Base-by-base conservation (phyloP, 1,284 basidiomycete genomes). In the Malassezia pachydermatis region DNA sequence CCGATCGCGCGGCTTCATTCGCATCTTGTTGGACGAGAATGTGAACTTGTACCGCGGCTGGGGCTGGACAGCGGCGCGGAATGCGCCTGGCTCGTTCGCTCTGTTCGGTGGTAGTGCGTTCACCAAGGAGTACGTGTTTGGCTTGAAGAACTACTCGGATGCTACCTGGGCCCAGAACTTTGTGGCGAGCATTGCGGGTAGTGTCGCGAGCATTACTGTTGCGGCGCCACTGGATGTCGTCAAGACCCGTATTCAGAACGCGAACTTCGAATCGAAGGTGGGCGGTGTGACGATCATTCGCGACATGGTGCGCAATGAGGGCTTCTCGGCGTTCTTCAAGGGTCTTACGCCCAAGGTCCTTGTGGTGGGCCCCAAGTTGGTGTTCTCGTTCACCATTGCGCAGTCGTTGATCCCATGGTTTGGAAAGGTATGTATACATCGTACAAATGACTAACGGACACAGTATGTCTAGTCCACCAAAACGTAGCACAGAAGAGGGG, bases 21-120 rank as follows among this genome's bases (percentile, higher is more conserved):
- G 84, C 46, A 89, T 98, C 60, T 81, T 98, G 72, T 76, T 83
- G 60, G 90, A 98, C 62, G 94, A 98, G 72, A 88, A 90, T 51
- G 67, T 79, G 45, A 83, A 80, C 10, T 80, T 98, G 30, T 98
- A 98, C 76, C 82, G 89, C 59, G 92, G 92, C 32, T 95, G 89
- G 86, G 92, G 90, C 47, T 96, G 92, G 92, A 98, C 92, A 29
- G 86, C 95, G 77, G 90, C 89, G 1, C 81, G 92, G 49, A 98
- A 98, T 71, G 92, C 92, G 2, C 92, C 92, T 2, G 92, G 92
- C 13, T 84, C 81, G 47, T 98, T 98, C 63, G 88, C 92, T 46
- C 57, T 71, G 16, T 98, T 98, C 70, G 92, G 92, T 71, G 92
- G 88, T 37, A 92, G 88, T 3, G 90, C 92, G 1, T 79, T 83